phyloP scores from a whole-genome alignment of 108 stramenopile genomes.

The Cyclostephanos tholiformis region DNA sequence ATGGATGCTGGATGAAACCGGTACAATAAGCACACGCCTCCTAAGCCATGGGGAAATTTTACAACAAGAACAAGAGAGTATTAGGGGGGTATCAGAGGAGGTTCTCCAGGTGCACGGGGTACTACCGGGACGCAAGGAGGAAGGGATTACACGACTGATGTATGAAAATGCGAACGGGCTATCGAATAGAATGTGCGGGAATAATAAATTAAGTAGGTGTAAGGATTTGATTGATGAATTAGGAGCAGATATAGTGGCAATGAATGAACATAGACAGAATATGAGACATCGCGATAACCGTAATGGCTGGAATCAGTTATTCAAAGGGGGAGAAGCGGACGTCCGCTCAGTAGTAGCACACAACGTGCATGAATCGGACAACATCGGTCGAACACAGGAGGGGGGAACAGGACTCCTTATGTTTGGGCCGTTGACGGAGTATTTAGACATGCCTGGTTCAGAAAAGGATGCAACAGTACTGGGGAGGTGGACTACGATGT shows the following conservation, averaged over 20 bases:
- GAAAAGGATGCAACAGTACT: not conserved
- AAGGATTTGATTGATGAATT: not conserved
- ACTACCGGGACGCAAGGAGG: not conserved
- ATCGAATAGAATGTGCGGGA: not conserved
- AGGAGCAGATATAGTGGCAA: not conserved
- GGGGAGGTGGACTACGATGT: not conserved
- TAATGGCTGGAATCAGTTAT: conserved; percentile 15
- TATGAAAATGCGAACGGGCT: conserved; percentile 1
- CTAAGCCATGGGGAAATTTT: not conserved
- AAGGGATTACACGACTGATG: not conserved
- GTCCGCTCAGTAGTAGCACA: not conserved
- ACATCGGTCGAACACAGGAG: not conserved
- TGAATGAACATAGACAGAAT: conserved; percentile 3
- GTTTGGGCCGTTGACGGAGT: not conserved
- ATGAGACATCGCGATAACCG: not conserved
- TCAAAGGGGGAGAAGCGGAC: conserved; percentile 11
- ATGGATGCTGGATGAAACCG: not conserved
- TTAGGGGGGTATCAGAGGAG: not conserved
- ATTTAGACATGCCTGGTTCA: not conserved
- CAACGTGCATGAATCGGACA: not conserved
- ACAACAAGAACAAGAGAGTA: not conserved
- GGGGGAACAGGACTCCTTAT: not conserved
- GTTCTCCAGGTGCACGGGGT: conserved; percentile 3
- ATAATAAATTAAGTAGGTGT: not conserved
- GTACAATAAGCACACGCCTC: not conserved